Evolutionary conservation across 2,329 filamentous ascomycete genomes (phyloP).

Genomic region (Ceratocystis destructans): DNA sequence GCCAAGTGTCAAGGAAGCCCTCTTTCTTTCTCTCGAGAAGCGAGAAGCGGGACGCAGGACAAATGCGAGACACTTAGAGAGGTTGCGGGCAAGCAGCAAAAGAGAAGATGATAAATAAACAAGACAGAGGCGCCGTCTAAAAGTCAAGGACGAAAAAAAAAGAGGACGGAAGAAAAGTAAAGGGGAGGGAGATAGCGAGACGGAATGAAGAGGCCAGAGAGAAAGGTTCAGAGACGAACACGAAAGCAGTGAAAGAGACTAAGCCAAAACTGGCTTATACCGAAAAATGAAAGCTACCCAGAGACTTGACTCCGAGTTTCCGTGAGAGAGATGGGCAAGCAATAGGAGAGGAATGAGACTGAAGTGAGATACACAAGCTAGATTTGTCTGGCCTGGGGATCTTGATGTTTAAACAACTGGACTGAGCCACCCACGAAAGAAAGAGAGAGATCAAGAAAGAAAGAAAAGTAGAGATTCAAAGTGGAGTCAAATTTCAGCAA

Average conservation of each 20-base stretch:
- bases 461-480: neutral
- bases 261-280: neutral
- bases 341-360: neutral
- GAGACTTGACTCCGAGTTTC: neutral
- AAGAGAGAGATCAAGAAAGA: neutral
- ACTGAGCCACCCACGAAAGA: neutral
- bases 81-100: neutral
- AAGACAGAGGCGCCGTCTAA: neutral
- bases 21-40: neutral
- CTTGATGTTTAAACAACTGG: conserved; percentile 2
- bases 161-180: neutral
- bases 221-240: neutral
- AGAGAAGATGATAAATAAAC: conserved; percentile 2
- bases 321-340: neutral
- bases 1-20: neutral
- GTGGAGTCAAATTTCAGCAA: neutral
- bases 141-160: neutral
- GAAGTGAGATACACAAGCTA: neutral
- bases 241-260: neutral
- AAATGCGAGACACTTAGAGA: neutral
- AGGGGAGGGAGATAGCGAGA: neutral
- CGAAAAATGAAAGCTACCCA: neutral
- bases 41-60: neutral
- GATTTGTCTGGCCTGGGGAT: neutral
- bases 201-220: no score